Percentiles rank a stretch among this genome's conserved stretches.
Evolutionary conservation across 2,329 filamentous ascomycete genomes (phyloP).

Genomic region (Aspergillus texensis): DNA sequence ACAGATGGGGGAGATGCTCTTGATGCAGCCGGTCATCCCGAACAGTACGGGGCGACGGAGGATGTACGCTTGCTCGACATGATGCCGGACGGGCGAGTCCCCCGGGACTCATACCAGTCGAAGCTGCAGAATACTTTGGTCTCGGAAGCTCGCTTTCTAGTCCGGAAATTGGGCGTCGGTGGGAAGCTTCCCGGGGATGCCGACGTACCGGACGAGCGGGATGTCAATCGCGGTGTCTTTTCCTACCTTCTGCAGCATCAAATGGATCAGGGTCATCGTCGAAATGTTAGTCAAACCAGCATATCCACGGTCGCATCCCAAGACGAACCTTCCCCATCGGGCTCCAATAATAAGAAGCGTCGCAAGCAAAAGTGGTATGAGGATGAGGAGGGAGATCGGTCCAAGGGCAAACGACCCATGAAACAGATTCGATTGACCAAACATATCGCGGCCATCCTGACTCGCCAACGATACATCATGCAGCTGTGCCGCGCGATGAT

Average conservation of each 20-base stretch:
- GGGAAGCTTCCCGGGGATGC: neutral
- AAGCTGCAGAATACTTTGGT: neutral
- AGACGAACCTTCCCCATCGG: neutral
- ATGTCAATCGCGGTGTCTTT: neutral
- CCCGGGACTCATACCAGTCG: neutral
- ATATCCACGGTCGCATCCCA: neutral
- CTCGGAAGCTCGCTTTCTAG: neutral
- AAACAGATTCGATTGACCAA: constrained; percentile 54
- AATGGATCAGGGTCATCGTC: neutral
- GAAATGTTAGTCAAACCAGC: neutral
- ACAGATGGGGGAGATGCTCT: constrained; percentile 1
- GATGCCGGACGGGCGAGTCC: neutral
- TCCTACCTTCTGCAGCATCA: constrained; percentile 6
- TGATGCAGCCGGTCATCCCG: neutral
- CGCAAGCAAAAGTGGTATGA: constrained; percentile 16
- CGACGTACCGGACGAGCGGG: neutral
- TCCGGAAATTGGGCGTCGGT: neutral
- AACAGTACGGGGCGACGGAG: neutral
- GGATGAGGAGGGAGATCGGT: constrained; percentile 16
- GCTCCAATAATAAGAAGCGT: neutral
- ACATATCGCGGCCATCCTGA: constrained; percentile 68
- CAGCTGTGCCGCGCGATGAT: constrained; percentile 32
- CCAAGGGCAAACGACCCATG: constrained; percentile 45
- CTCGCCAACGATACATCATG: constrained; percentile 46
- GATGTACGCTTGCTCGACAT: neutral